Conservation (phyloP, 257 asterid genomes). For the Phtheirospermum japonicum region DNA sequence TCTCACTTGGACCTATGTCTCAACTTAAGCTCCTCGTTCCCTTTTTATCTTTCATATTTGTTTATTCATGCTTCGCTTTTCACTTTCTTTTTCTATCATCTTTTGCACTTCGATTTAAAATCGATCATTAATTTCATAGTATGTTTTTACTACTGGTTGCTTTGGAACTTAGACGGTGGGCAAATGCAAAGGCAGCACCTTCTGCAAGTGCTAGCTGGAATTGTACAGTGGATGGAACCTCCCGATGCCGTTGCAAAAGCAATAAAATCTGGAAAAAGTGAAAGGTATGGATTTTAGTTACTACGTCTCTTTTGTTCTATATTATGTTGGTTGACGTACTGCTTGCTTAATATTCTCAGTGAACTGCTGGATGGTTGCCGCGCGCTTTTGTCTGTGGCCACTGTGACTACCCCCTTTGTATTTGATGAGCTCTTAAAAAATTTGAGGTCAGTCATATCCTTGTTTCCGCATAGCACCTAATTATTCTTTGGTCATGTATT, state of each 20-base stretch:
- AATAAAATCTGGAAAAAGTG: conserved; percentile 83
- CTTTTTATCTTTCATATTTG: not conserved
- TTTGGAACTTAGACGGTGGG: conserved; percentile 57
- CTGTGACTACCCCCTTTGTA: conserved; percentile 67
- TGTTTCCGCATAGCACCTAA: conserved; percentile 21
- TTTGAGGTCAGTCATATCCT: conserved; percentile 53
- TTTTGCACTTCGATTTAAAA: conserved; percentile 20
- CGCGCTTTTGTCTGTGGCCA: conserved; percentile 77
- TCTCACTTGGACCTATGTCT: conserved; percentile 10
- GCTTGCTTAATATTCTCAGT: conserved; percentile 47
- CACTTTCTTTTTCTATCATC: not conserved
- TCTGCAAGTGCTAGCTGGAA: conserved; percentile 73
- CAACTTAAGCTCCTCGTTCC: conserved; percentile 1
- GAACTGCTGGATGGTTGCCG: conserved; percentile 97
- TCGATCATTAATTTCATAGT: conserved; percentile 11
- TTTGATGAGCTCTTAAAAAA: conserved; percentile 82
- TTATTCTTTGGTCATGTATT: conserved; percentile 18
- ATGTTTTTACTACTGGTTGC: conserved; percentile 25
- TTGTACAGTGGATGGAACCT: conserved; percentile 91
- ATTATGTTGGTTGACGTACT: conserved; percentile 28
- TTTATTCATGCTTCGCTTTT: conserved; percentile 9
- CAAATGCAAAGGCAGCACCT: conserved; percentile 75
- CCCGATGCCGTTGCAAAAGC: conserved; percentile 71
- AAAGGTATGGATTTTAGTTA: conserved; percentile 49
- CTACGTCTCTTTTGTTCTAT: conserved; percentile 20